Evolutionary conservation across 208 protist species (phyloP).

Genomic region (Trypanosoma lewisi): DNA sequence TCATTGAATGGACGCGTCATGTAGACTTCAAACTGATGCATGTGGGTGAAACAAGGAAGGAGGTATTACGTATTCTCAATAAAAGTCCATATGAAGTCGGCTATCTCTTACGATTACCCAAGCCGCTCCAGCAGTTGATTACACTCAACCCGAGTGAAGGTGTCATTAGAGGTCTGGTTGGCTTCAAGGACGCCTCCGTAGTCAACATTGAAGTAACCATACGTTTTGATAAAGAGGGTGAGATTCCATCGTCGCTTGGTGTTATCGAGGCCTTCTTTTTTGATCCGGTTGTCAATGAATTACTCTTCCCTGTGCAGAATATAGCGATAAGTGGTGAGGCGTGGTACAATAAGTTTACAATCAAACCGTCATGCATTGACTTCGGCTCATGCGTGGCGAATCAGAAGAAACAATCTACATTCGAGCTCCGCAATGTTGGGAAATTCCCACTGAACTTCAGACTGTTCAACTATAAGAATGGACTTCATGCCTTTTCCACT

Average conservation of each 20-base stretch:
- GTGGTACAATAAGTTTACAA: constrained; percentile 86
- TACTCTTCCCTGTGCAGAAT: constrained; percentile 82
- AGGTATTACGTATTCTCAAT: constrained; percentile 87
- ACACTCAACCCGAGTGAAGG: constrained; percentile 61
- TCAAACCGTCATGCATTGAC: constrained; percentile 91
- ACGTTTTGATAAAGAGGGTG: constrained; percentile 73
- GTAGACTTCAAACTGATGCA: constrained; percentile 90
- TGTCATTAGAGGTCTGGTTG: constrained; percentile 75
- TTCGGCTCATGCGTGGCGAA: constrained; percentile 93
- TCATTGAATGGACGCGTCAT: constrained; percentile 89
- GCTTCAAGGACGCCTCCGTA: constrained; percentile 86
- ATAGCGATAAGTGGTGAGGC: constrained; percentile 81
- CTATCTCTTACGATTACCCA: constrained; percentile 84
- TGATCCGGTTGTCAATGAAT: constrained; percentile 68
- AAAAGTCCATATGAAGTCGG: constrained; percentile 93
- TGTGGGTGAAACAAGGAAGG: constrained; percentile 82
- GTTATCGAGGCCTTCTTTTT: constrained; percentile 88
- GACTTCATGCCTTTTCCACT: no score
- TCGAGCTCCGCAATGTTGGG: constrained; percentile 91
- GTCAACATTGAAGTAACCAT: constrained; percentile 75
- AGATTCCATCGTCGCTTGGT: constrained; percentile 68
- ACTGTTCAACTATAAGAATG: constrained; percentile 80
- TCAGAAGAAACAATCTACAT: constrained; percentile 70
- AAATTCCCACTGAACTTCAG: constrained; percentile 77
- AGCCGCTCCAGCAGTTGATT: constrained; percentile 59